Conservation (phyloP, 139 green algal genomes). For the Nannochloris sp. region DNA sequence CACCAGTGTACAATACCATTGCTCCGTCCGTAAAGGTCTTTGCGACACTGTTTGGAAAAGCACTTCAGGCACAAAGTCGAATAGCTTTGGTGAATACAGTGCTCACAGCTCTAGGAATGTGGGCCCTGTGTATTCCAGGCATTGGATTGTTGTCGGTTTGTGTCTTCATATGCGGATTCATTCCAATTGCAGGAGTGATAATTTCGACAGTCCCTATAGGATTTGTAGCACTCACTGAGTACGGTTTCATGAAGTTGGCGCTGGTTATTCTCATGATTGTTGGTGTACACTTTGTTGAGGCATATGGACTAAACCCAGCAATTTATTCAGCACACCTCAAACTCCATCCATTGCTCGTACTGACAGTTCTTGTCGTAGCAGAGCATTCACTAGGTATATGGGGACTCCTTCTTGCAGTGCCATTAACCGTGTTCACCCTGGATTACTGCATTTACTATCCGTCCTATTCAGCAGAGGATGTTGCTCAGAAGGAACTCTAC, state of each 20-base stretch:
- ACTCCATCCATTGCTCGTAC: constrained; percentile 82
- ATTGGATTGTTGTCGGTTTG: constrained; percentile 79
- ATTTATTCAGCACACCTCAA: constrained; percentile 91
- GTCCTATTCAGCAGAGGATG: constrained; percentile 40
- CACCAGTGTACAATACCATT: constrained; percentile 78
- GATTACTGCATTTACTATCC: constrained; percentile 81
- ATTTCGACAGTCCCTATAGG: constrained; percentile 83
- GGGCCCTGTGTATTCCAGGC: constrained; percentile 68
- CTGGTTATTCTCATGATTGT: constrained; percentile 80
- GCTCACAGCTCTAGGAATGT: constrained; percentile 80
- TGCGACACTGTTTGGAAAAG: constrained; percentile 77
- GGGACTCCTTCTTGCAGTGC: constrained; percentile 88
- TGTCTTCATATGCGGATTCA: constrained; percentile 90
- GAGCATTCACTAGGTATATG: constrained; percentile 84
- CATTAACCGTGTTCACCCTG: constrained; percentile 79
- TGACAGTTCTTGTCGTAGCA: constrained; percentile 57
- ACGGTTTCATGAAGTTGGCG: constrained; percentile 83
- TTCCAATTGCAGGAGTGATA: constrained; percentile 83
- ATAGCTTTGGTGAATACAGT: constrained; percentile 88
- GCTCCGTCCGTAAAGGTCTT: constrained; percentile 74
- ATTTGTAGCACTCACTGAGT: constrained; percentile 76
- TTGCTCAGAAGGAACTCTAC: constrained; percentile 53
- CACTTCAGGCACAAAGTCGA: constrained; percentile 75
- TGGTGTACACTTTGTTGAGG: constrained; percentile 77
- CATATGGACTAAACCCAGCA: constrained; percentile 65